Evolutionary conservation across 202 grass and related monocot genomes (phyloP).

Genomic region (Setaria italica): DNA sequence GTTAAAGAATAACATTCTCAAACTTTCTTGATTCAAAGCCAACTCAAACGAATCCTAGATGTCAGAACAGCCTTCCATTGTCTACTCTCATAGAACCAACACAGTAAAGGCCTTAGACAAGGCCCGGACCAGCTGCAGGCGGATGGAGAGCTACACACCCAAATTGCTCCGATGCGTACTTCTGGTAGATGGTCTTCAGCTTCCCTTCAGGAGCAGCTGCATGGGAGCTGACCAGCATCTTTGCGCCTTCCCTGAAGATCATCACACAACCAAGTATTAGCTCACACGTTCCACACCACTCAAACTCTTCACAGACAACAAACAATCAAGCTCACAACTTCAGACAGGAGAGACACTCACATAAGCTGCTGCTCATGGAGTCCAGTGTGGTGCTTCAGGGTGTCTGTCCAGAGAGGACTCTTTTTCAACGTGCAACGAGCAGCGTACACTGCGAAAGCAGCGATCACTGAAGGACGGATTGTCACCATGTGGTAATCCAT

Average conservation of each 20-base stretch:
- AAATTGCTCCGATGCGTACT: conserved; percentile 57
- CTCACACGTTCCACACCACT: background rate
- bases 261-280: conserved; percentile 28
- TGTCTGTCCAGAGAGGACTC: conserved; percentile 77
- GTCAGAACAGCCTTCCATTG: conserved; percentile 1
- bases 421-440: conserved; percentile 68
- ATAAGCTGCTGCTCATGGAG: conserved; percentile 56
- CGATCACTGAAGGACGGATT: conserved; percentile 62
- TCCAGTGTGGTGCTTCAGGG: conserved; percentile 69
- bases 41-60: background rate
- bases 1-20: background rate
- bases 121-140: conserved; percentile 35
- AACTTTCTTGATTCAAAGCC: conserved; percentile 4
- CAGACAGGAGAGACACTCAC: conserved; percentile 34
- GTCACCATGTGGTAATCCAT: conserved; percentile 63
- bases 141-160: conserved; percentile 46
- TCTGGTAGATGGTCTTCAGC: conserved; percentile 58
- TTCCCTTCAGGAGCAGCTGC: conserved; percentile 45
- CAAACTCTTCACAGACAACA: background rate
- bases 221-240: conserved; percentile 51
- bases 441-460: conserved; percentile 70
- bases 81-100: background rate
- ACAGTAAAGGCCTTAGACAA: background rate
- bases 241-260: conserved; percentile 52
- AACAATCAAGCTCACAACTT: background rate